These are phyloP conservation scores for Termitomyces sp. DNA, from an alignment of 768 basidiomycete genomes.

Conservation along the genomic window DNA sequence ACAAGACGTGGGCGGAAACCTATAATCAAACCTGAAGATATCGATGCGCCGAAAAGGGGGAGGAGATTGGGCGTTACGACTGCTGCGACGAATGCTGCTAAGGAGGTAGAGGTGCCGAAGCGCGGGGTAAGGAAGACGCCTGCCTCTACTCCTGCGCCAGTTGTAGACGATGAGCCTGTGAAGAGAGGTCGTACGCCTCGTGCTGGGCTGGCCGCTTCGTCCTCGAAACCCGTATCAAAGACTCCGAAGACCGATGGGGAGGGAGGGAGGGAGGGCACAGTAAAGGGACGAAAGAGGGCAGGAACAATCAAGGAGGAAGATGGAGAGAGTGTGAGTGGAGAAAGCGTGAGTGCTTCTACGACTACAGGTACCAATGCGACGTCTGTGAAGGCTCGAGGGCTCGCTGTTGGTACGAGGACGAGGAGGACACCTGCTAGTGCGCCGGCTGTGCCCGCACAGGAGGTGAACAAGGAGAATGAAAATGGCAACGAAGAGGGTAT, in stretches of 20 bases:
- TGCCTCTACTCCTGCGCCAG: not conserved
- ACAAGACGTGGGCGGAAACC: not conserved
- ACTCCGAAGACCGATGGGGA: not conserved
- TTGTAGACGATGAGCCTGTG: not conserved
- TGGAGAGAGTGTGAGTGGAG: not conserved
- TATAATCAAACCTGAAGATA: slow-evolving; percentile 18
- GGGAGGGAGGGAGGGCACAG: slow-evolving; percentile 7
- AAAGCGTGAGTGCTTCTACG: not conserved
- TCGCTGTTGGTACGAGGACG: not conserved
- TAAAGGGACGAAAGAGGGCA: slow-evolving; percentile 12
- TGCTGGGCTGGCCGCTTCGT: not conserved
- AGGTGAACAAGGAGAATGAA: slow-evolving; percentile 35
- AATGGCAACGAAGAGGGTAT: slow-evolving; percentile 18
- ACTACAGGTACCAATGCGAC: slow-evolving; percentile 2
- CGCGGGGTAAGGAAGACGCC: not conserved
- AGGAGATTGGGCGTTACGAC: not conserved
- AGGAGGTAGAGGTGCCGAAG: not conserved
- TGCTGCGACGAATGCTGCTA: not conserved
- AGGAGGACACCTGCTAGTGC: slow-evolving; percentile 31
- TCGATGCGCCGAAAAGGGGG: not conserved
- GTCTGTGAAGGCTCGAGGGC: slow-evolving; percentile 7
- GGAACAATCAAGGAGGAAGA: slow-evolving; percentile 11
- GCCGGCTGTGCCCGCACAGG: slow-evolving; percentile 20
- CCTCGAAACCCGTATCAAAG: slow-evolving; percentile 1
- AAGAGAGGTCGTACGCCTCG: slow-evolving; percentile 18